Percentiles rank a stretch among this genome's conserved stretches.
Evolutionary conservation across 2,329 filamentous ascomycete species (phyloP).

Genomic region (Pseudogymnoascus sp.): DNA sequence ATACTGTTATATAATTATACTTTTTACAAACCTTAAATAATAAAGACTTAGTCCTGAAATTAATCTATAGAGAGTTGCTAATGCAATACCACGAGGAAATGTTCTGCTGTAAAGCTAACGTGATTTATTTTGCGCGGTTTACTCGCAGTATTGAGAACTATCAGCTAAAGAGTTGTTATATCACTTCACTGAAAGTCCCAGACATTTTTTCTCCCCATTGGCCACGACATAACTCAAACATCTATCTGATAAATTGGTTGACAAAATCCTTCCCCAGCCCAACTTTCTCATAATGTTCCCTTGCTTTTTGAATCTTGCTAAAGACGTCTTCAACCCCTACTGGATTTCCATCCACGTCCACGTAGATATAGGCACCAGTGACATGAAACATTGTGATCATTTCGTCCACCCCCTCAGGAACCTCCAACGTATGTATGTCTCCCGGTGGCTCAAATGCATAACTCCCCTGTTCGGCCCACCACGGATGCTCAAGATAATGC

Average conservation of each 20-base stretch:
- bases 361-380: conserved; percentile 30
- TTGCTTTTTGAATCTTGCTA: conserved; percentile 26
- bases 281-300: conserved; percentile 27
- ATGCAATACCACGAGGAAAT: not conserved
- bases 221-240: not conserved
- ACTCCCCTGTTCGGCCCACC: conserved; percentile 30
- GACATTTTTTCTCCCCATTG: not conserved
- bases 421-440: conserved; percentile 30
- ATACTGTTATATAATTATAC: not conserved
- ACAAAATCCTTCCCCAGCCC: conserved; percentile 26
- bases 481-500: conserved; percentile 31
- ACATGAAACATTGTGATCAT: conserved; percentile 31
- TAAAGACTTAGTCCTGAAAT: not conserved
- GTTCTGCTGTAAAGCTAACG: not conserved
- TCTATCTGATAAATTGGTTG: conserved; percentile 22
- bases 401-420: conserved; percentile 28
- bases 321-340: conserved; percentile 29
- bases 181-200: not conserved
- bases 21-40: not conserved
- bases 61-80: not conserved
- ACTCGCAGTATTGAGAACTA: not conserved
- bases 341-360: conserved; percentile 27
- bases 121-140: not conserved
- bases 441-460: conserved; percentile 30
- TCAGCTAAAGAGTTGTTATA: not conserved